Conservation (phyloP, 2,329 filamentous ascomycete species). For the Colletotrichum aenigma region DNA sequence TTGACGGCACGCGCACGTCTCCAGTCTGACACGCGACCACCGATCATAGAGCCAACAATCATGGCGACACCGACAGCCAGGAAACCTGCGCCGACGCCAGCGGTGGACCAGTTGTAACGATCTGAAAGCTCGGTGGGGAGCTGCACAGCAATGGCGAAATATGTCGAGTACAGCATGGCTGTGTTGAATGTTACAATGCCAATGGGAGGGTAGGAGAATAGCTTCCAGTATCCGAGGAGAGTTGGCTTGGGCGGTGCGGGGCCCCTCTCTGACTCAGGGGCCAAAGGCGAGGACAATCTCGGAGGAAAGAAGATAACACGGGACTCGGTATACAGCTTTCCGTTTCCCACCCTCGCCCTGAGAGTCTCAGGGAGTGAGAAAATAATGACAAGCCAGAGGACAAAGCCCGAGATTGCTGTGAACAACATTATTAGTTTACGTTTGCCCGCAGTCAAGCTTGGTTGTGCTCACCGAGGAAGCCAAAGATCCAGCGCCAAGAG, state of each 20-base stretch:
- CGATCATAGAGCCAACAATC: slow-evolving; percentile 36
- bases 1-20: slow-evolving; percentile 26
- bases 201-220: slow-evolving; percentile 36
- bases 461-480: slow-evolving; percentile 31
- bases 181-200: slow-evolving; percentile 36
- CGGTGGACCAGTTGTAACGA: slow-evolving; percentile 36
- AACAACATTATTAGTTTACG: background rate
- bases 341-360: slow-evolving; percentile 47
- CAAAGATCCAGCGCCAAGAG: slow-evolving; percentile 49
- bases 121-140: slow-evolving; percentile 32
- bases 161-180: slow-evolving; percentile 35
- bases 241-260: slow-evolving; percentile 33
- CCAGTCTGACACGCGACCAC: slow-evolving; percentile 42
- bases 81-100: slow-evolving; percentile 37
- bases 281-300: slow-evolving; percentile 25
- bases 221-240: slow-evolving; percentile 27
- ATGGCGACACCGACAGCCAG: slow-evolving; percentile 27
- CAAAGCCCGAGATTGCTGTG: slow-evolving; percentile 31
- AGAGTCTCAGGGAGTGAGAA: slow-evolving; percentile 50
- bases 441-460: background rate
- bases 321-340: slow-evolving; percentile 27
- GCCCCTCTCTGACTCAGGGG: slow-evolving; percentile 25
- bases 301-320: slow-evolving; percentile 25
- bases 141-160: slow-evolving; percentile 34
- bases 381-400: slow-evolving; percentile 30